Evolutionary conservation across 2,329 filamentous ascomycete genomes (phyloP), one percentile per base, ranked within the genome.

Genomic region (Aspergillus tanneri): DNA sequence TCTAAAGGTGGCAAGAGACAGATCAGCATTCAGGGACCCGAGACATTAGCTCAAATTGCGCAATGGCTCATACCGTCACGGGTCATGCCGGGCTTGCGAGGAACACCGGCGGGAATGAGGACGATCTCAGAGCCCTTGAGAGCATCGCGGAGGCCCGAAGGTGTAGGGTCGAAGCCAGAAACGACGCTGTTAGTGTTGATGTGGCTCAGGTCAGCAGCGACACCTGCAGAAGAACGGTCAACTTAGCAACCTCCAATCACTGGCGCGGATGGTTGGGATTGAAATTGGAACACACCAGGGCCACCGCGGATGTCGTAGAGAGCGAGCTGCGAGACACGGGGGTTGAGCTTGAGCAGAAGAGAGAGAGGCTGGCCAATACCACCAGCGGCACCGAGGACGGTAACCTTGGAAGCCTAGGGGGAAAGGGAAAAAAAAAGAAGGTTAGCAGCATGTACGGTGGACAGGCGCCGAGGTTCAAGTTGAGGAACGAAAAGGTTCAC

Each of bases 51-150:
- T 16, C 12, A 27, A 41, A 30, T 47, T 12, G 16, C 21, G 22
- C 18, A n/a, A 27, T 43, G 18, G 14, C 28, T 12, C 75, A 55
- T 77, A 85, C 82, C 82, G 77, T 99, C 93, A 82, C 93, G 91
- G 78, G 88, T 95, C 93, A 99, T 99, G 78, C 93, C 93, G 73
- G 93, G 93, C 85, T 96, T 96, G 79, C 93, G 90, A 71, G 93
- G 93, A 61, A 99, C 92, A 82, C 93, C 93, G 68, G 93, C 93
- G 69, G 93, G 93, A 75, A 99, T 97, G 70, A 99, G 84, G 69
- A 99, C 89, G 65, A 99, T 85, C 77, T 97, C 90, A 68, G 90
- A 80, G 70, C 83, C 91, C 78, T 88, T 87, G 73, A 99, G 84
- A 68, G 86, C 86, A 58, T 81, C 81, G 65, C 82, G 82, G 56